Conservation (phyloP, 345 rosid species). For the Salix exigua region DNA sequence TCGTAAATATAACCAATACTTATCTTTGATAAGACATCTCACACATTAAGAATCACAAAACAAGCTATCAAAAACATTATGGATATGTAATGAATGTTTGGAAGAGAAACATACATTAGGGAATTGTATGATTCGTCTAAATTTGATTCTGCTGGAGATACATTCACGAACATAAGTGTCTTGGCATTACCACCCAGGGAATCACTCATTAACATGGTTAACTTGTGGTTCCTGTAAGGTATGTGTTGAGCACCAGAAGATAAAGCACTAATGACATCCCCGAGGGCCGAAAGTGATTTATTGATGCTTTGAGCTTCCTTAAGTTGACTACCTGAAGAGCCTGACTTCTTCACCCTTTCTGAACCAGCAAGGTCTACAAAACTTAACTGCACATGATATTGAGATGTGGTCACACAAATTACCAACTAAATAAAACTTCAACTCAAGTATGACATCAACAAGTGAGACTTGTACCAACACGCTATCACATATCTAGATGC, state of each 20-base stretch:
- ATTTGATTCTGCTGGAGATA: constrained; percentile 84
- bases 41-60: background rate
- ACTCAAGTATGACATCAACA: background rate
- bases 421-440: background rate
- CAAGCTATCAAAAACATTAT: background rate
- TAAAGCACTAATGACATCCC: constrained; percentile 89
- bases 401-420: background rate
- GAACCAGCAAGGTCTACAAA: constrained; percentile 99
- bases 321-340: constrained; percentile 80
- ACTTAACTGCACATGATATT: constrained; percentile 56
- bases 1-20: background rate
- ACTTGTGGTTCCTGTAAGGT: constrained; percentile 90
- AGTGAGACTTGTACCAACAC: background rate
- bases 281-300: constrained; percentile 92
- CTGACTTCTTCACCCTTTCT: constrained; percentile 89
- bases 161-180: constrained; percentile 92
- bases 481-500: background rate
- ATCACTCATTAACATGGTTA: constrained; percentile 96
- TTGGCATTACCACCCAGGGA: constrained; percentile 98
- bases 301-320: constrained; percentile 98
- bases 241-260: constrained; percentile 83
- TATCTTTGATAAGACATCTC: background rate
- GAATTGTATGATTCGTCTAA: constrained; percentile 92
- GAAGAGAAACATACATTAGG: constrained; percentile 48
- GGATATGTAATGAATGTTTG: background rate